Percentiles rank a stretch among this genome's conserved stretches.
Evolutionary conservation across 169 alveolate genomes (phyloP).

Genomic region (Babesia caballi): DNA sequence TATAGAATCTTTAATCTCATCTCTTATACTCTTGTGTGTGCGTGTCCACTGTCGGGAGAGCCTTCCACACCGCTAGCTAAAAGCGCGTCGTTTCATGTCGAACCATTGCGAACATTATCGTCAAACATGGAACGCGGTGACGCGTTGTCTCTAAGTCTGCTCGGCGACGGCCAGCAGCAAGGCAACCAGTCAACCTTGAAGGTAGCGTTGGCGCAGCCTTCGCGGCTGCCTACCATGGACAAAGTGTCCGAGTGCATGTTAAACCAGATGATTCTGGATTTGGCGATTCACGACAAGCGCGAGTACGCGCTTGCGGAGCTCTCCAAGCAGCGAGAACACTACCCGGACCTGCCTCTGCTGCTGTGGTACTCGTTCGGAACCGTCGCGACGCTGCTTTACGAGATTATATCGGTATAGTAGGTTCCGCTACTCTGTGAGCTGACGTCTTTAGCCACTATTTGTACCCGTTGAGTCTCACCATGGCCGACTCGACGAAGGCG

Average conservation of each 20-base stretch:
- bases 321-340: conserved; percentile 84
- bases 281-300: conserved; percentile 90
- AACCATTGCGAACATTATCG: neutral
- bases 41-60: neutral
- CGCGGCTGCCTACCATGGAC: conserved; percentile 44
- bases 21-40: neutral
- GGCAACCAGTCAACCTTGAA: neutral
- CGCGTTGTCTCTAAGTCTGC: neutral
- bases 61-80: neutral
- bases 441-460: conserved; percentile 68
- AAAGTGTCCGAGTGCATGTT: conserved; percentile 69
- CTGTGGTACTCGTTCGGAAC: conserved; percentile 98
- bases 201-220: neutral
- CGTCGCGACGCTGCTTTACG: conserved; percentile 93
- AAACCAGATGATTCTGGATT: conserved; percentile 86
- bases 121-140: neutral
- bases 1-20: conserved; percentile 1
- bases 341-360: conserved; percentile 95
- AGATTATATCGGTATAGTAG: conserved; percentile 83
- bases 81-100: neutral
- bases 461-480: conserved; percentile 91
- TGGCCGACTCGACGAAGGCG: conserved; percentile 91
- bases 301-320: conserved; percentile 96
- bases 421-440: neutral
- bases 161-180: conserved; percentile 10